Base-by-base conservation (phyloP, 2,329 filamentous ascomycete genomes). In the Pseudogymnoascus sp. region DNA sequence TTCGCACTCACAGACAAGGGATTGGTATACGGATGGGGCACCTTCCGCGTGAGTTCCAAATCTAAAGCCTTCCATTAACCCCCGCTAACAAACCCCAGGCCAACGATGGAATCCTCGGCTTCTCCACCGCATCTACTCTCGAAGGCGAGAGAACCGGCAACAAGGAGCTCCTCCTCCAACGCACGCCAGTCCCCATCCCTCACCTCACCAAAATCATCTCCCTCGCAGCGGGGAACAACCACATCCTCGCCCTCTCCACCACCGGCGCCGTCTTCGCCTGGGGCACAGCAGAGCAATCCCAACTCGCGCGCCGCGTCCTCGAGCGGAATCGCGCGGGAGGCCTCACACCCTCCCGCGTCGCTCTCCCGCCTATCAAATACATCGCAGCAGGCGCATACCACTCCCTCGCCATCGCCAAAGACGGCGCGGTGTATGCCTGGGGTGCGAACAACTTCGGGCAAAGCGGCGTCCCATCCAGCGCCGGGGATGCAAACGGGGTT, bases 391-490 rank as follows among this genome's bases (percentile, higher is more conserved):
- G 91, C 50, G 84, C 88, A 11, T 93, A 93, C 76, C 90, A 96
- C 78, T 89, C 87, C 69, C 93, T 96, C 70, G 88, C 88, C 59
- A 82, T 91, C 60, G 82, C 84, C 69, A 83, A 85, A 65, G 82
- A 86, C 31, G 87, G 87, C 40, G 81, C 83, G 29, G 87, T 93
- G 37, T 95, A 86, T 75, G 84, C 87, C 0, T 96, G 91, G 91
- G 91, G 92, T 29, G 79, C 93, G 29, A 96, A 96, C 81, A 92
- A 89, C 76, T 96, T 90, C 75, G 89, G 88, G 66, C 88, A 96
- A 77, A 90, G 89, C 10, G 91, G 88, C 35, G 81, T 88, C 64
- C 78, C 80, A 11, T 81, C 84, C 42, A 79, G 82, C 62, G 85
- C 83, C 9, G 88, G 86, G 33, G 83, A 88, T 64, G 84, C 88